Evolutionary conservation across 768 basidiomycete genomes (phyloP).

Genomic region (Boletus sensibilis): DNA sequence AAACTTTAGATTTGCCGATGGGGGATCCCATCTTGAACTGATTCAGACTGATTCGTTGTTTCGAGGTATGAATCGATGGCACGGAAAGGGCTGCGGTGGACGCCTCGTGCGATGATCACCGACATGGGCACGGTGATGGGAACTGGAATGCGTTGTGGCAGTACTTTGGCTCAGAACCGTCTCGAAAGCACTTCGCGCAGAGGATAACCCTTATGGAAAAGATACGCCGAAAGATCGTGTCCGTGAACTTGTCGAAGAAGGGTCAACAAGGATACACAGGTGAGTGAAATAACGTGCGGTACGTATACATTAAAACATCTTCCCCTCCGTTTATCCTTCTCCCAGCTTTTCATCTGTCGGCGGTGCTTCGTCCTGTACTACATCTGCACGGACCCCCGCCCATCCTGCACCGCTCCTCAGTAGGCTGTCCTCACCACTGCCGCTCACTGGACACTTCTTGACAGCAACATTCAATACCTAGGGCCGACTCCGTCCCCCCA

Average conservation of each 20-base stretch:
- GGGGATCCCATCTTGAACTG: constrained; percentile 18
- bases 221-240: constrained; percentile 29
- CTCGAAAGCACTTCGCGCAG: constrained; percentile 24
- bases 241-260: constrained; percentile 17
- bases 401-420: constrained; percentile 3
- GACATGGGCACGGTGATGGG: constrained; percentile 16
- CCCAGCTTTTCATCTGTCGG: constrained; percentile 10
- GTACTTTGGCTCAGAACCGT: constrained; percentile 15
- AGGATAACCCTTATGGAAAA: constrained; percentile 31
- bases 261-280: constrained; percentile 34
- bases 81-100: neutral
- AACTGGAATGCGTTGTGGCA: constrained; percentile 21
- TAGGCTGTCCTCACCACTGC: constrained; percentile 12
- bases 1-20: constrained; percentile 36
- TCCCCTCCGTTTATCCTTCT: constrained; percentile 5
- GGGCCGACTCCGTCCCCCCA: neutral
- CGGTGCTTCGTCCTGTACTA: constrained; percentile 18
- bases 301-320: constrained; percentile 24
- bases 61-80: neutral
- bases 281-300: constrained; percentile 14
- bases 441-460: neutral
- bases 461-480: constrained; percentile 1
- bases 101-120: constrained; percentile 30
- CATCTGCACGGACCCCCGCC: neutral
- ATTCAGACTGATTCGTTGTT: constrained; percentile 6